A percentile compares a stretch with the other conserved stretches of the same genome.
Conservation (phyloP, 139 green algal species). For the Closterium sp. region DNA sequence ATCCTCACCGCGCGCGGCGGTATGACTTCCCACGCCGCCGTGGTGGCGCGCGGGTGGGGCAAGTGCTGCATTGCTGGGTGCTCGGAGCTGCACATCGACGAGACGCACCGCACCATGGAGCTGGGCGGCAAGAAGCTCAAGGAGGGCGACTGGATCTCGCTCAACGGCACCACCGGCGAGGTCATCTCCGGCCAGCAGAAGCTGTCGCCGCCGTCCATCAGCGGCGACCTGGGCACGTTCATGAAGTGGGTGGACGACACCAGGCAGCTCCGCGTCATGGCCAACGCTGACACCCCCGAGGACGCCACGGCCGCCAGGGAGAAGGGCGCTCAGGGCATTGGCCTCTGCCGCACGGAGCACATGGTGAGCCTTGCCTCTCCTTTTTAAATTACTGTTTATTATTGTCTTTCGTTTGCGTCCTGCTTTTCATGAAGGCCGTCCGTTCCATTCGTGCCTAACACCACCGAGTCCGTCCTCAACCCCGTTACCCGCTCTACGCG, state of each 20-base stretch:
- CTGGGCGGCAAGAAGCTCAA: conserved; percentile 57
- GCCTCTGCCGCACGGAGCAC: conserved; percentile 85
- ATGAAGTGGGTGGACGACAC: conserved; percentile 82
- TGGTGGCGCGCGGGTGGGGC: conserved; percentile 87
- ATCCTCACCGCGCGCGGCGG: conserved; percentile 82
- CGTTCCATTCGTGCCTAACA: no score
- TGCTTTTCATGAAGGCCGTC: no score
- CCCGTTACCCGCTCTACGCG: background rate
- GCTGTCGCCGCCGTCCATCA: conserved; percentile 60
- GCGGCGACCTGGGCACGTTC: conserved; percentile 69
- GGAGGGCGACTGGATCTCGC: conserved; percentile 70
- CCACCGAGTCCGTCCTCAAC: no score
- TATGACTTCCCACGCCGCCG: conserved; percentile 86
- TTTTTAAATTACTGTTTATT: no score
- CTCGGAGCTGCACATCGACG: conserved; percentile 69
- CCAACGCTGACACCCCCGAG: conserved; percentile 85
- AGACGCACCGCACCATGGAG: conserved; percentile 53
- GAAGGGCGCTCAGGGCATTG: conserved; percentile 85
- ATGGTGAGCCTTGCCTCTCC: no score
- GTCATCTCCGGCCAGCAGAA: conserved; percentile 60
- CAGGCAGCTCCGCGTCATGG: conserved; percentile 69
- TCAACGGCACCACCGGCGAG: conserved; percentile 53
- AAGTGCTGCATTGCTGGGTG: conserved; percentile 82
- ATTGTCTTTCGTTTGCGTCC: no score
- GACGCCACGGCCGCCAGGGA: conserved; percentile 57